Percentiles rank a stretch among this genome's conserved stretches.
phyloP scores from a whole-genome alignment of 148 eudicot genomes.

The Polygonum maritimum region DNA sequence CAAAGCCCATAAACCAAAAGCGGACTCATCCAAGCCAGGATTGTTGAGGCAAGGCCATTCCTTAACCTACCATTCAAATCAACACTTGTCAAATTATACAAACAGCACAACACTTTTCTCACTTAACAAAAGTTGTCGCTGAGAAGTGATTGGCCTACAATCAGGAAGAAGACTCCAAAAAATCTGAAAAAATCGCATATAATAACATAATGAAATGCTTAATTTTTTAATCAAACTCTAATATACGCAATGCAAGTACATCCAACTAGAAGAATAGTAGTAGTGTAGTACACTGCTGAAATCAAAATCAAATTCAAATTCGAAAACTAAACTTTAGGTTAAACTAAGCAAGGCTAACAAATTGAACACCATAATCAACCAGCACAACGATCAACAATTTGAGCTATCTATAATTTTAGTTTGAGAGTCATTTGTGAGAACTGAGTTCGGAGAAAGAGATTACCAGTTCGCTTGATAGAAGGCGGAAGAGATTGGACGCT shows the following conservation, averaged over 20 bases:
- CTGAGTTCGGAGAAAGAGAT: not conserved
- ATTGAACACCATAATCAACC: not conserved
- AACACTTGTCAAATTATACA: not conserved
- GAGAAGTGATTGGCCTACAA: not conserved
- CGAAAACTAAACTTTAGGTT: too few relatives aligned
- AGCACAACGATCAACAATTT: too few relatives aligned
- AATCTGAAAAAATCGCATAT: not conserved
- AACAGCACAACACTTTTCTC: not conserved
- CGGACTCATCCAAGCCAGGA: too few relatives aligned
- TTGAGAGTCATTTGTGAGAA: not conserved
- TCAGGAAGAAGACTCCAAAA: not conserved
- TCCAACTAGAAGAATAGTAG: not conserved
- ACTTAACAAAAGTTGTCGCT: not conserved
- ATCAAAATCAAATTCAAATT: not conserved
- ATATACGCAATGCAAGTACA: not conserved
- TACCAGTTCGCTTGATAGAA: constrained; percentile 16
- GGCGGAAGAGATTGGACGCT: not conserved
- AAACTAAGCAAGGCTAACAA: not conserved
- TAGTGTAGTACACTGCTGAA: not conserved
- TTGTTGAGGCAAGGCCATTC: too few relatives aligned
- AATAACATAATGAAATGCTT: not conserved
- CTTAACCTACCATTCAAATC: constrained; percentile 2
- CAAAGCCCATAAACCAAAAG: too few relatives aligned
- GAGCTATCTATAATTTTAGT: too few relatives aligned
- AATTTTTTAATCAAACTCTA: not conserved